Conservation (phyloP, 2,329 filamentous ascomycete genomes). For the Graphiopsis chlorocephala region DNA sequence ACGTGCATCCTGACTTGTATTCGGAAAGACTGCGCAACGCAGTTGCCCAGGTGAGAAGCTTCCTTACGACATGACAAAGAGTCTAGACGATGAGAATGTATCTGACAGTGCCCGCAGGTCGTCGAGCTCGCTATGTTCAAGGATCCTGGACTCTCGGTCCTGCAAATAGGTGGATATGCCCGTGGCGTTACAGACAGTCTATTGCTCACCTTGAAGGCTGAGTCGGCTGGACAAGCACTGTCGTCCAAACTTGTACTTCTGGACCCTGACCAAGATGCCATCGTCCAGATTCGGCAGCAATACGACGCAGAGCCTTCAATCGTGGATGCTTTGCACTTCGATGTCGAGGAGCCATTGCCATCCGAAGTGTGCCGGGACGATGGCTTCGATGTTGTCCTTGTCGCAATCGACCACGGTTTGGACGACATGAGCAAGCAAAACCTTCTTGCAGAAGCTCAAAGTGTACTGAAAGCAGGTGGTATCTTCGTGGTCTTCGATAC, state of each 20-base stretch:
- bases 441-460: not conserved
- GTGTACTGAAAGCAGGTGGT: not conserved
- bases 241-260: not conserved
- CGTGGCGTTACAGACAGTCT: not conserved
- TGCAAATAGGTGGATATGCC: not conserved
- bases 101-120: not conserved
- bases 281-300: not conserved
- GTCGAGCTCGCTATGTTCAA: not conserved
- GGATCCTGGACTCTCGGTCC: not conserved
- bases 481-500: not conserved
- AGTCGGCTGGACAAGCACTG: not conserved
- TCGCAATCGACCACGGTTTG: not conserved
- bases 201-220: not conserved
- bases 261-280: not conserved
- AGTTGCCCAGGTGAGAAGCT: not conserved
- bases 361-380: not conserved
- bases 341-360: not conserved
- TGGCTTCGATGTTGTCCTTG: not conserved
- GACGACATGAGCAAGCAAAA: not conserved
- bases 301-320: not conserved
- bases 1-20: not conserved
- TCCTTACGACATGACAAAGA: not conserved
- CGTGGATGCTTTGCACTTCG: not conserved
- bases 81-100: not conserved
- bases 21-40: not conserved